A percentile compares a stretch with the other conserved stretches of the same genome.
Conservation (phyloP, 306 rosid genomes). For the Cicer arietinum region DNA sequence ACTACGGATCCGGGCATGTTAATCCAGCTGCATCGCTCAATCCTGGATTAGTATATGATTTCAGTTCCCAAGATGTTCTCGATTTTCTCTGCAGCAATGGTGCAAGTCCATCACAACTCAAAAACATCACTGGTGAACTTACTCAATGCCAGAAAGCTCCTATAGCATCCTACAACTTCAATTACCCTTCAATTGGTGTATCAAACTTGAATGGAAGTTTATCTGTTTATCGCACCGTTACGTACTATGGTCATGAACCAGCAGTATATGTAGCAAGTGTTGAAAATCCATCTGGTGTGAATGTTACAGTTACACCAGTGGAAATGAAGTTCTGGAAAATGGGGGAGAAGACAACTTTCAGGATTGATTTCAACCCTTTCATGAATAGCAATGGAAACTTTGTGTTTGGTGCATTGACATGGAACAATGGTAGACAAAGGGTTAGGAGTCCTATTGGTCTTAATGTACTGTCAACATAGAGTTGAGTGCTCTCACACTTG, state of each 20-base stretch:
- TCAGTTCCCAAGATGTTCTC: conserved; percentile 61
- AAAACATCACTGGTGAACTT: conserved; percentile 57
- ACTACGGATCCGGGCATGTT: conserved; percentile 69
- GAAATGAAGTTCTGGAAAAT: conserved; percentile 47
- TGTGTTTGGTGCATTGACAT: conserved; percentile 76
- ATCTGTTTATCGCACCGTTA: conserved; percentile 63
- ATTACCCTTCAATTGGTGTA: conserved; percentile 77
- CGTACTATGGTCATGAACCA: conserved; percentile 55
- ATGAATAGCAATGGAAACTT: conserved; percentile 63
- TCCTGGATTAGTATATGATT: conserved; percentile 66
- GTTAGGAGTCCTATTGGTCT: conserved; percentile 74
- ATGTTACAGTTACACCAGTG: conserved; percentile 54
- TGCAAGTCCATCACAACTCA: conserved; percentile 62
- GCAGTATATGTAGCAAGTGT: conserved; percentile 57
- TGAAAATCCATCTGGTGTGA: conserved; percentile 59
- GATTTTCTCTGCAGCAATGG: conserved; percentile 66
- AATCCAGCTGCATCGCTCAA: conserved; percentile 64
- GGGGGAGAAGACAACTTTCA: conserved; percentile 54
- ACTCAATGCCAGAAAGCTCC: conserved; percentile 54
- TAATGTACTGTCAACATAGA: conserved; percentile 51
- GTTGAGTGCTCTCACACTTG: background rate
- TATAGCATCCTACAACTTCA: conserved; percentile 62
- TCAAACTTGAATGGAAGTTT: conserved; percentile 70
- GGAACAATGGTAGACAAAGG: conserved; percentile 62
- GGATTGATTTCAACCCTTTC: conserved; percentile 57